These are phyloP conservation scores for Calonectria naviculata DNA, from an alignment of 2,329 filamentous ascomycete genomes.

Conservation along the genomic window DNA sequence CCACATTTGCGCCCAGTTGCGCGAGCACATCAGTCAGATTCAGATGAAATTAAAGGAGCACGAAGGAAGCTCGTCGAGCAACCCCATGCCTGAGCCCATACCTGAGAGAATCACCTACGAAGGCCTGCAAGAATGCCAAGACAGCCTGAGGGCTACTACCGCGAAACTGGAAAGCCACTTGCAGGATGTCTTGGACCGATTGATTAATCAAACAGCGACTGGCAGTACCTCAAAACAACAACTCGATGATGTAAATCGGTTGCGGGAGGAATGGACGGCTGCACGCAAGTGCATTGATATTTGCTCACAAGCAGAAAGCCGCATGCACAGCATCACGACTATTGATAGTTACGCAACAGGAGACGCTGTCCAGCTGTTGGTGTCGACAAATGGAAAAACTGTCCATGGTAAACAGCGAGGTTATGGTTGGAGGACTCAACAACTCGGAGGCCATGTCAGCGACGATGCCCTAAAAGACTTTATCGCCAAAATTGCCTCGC, in stretches of 20 bases:
- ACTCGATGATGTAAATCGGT: constrained; percentile 11
- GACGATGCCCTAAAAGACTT: neutral
- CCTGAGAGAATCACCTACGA: constrained; percentile 13
- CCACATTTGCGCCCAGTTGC: constrained; percentile 30
- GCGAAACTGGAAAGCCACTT: neutral
- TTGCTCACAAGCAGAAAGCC: constrained; percentile 12
- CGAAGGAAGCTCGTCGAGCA: neutral
- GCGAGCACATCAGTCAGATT: constrained; percentile 31
- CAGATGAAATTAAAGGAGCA: constrained; percentile 1
- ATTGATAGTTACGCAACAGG: neutral
- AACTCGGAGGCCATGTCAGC: neutral
- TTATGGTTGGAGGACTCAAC: neutral
- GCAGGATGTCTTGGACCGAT: neutral
- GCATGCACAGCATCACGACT: neutral
- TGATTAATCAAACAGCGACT: neutral
- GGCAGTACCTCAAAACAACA: neutral
- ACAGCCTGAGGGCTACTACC: neutral
- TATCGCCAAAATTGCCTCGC: neutral
- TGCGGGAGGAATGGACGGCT: constrained; percentile 23
- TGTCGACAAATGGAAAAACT: neutral
- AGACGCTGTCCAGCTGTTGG: neutral
- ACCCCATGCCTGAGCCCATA: neutral
- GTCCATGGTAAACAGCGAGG: neutral
- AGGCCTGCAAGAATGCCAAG: constrained; percentile 22
- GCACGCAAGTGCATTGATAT: constrained; percentile 23